A percentile compares a stretch with the other conserved stretches of the same genome.
Evolutionary conservation across 106 monocot genomes (phyloP).

Genomic region (Xerophyta viscosa): DNA sequence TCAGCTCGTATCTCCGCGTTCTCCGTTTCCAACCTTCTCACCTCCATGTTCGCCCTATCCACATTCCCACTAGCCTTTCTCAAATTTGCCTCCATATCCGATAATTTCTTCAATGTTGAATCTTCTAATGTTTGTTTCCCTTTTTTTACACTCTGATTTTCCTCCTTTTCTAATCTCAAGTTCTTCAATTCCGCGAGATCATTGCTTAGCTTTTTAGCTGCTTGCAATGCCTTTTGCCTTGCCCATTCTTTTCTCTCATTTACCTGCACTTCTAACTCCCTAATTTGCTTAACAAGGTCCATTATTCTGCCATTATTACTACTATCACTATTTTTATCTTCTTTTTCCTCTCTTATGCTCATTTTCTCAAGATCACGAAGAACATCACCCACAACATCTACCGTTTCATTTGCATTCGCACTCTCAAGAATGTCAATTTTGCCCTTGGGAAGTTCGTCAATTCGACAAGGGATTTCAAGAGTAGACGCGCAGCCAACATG

Average conservation of each 20-base stretch:
- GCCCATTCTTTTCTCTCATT: constrained; percentile 90
- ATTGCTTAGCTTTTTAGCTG: constrained; percentile 68
- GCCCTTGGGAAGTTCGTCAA: no score
- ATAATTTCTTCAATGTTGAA: constrained; percentile 52
- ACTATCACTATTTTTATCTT: constrained; percentile 60
- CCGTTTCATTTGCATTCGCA: no score
- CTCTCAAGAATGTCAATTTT: no score
- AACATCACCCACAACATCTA: constrained; percentile 40
- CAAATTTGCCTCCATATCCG: constrained; percentile 74
- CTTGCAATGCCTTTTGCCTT: constrained; percentile 80
- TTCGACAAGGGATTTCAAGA: constrained; percentile 48
- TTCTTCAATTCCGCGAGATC: constrained; percentile 58
- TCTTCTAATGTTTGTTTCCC: constrained; percentile 71
- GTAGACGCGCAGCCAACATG: constrained; percentile 42
- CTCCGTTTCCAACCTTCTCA: constrained; percentile 55
- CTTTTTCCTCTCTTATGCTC: constrained; percentile 11
- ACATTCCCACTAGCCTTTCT: constrained; percentile 79
- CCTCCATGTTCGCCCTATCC: constrained; percentile 66
- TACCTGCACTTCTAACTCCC: constrained; percentile 61
- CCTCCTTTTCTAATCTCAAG: constrained; percentile 65
- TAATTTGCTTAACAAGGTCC: constrained; percentile 39
- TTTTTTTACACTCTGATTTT: constrained; percentile 59
- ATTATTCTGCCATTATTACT: no score
- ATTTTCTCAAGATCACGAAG: constrained; percentile 40
- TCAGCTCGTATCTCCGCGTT: constrained; percentile 92